phyloP scores from a whole-genome alignment of 768 basidiomycete species.

The Boletus pseudo-olivaceus region DNA sequence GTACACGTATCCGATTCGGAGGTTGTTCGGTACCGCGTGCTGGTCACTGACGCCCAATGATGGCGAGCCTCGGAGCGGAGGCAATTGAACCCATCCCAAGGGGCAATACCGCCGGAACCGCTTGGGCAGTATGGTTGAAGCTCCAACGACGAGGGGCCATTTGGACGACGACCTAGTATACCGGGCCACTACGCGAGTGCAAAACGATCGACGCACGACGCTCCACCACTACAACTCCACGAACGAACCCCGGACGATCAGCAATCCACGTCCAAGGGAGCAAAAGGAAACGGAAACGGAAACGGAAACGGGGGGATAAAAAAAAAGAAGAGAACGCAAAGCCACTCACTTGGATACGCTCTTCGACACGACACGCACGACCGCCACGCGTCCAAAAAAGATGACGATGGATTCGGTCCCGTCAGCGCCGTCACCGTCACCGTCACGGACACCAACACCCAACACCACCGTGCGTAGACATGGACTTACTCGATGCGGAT shows the following conservation, averaged over 20 bases:
- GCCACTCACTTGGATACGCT: conserved; percentile 33
- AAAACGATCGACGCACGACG: conserved; percentile 31
- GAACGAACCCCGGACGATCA: conserved; percentile 1
- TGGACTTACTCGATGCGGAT: background rate
- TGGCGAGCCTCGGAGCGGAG: background rate
- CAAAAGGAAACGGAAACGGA: too few relatives aligned
- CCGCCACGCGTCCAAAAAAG: conserved; percentile 34
- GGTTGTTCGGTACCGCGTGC: background rate
- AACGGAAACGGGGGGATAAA: background rate
- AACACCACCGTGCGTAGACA: background rate
- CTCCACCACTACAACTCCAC: conserved; percentile 23
- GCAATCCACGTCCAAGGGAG: conserved; percentile 6
- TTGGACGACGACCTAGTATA: background rate
- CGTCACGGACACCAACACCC: background rate
- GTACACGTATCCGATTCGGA: background rate
- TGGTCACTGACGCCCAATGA: background rate
- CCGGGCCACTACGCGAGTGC: conserved; percentile 15
- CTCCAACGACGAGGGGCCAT: background rate
- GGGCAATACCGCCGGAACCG: background rate
- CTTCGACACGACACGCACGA: conserved; percentile 34
- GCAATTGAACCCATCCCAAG: too few relatives aligned
- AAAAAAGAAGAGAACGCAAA: background rate
- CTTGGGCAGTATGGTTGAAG: background rate
- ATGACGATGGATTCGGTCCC: conserved; percentile 13
- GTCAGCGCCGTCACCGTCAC: background rate